Conservation (phyloP, 2,329 filamentous ascomycete species). For the Fusarium irregulare region DNA sequence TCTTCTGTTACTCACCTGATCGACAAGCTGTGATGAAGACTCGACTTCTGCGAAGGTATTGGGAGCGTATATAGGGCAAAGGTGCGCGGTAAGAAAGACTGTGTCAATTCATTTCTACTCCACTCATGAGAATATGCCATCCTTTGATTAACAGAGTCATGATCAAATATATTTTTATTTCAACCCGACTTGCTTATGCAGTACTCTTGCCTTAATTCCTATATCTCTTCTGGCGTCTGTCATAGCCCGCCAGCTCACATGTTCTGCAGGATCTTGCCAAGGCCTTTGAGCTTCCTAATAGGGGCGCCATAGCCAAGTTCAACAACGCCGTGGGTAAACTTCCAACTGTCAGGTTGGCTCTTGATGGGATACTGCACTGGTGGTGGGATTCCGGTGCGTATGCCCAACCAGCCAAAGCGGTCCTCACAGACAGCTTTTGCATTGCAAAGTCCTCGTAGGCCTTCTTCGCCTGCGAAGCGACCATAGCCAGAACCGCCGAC, state of each 20-base stretch:
- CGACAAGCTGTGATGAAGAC: background rate
- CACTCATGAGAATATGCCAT: background rate
- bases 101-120: background rate
- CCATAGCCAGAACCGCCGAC: conserved; percentile 92
- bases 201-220: background rate
- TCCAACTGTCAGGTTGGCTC: conserved; percentile 72
- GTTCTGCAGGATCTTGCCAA: conserved; percentile 58
- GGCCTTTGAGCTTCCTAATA: conserved; percentile 53
- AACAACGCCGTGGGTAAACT: conserved; percentile 70
- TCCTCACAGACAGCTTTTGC: conserved; percentile 88
- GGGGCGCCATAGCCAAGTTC: conserved; percentile 67
- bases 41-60: background rate
- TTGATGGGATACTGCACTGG: conserved; percentile 84
- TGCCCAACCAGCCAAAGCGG: conserved; percentile 68
- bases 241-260: conserved; percentile 43
- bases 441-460: conserved; percentile 86
- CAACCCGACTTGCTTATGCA: background rate
- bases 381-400: conserved; percentile 82
- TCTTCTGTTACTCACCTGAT: background rate
- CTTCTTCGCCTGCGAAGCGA: conserved; percentile 91
- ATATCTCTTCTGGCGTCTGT: background rate
- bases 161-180: background rate
- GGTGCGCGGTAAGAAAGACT: background rate
- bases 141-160: background rate
- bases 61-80: background rate